Evolutionary conservation across 352 stramenopile genomes (phyloP).

Genomic region (Paralagenidium karlingii): DNA sequence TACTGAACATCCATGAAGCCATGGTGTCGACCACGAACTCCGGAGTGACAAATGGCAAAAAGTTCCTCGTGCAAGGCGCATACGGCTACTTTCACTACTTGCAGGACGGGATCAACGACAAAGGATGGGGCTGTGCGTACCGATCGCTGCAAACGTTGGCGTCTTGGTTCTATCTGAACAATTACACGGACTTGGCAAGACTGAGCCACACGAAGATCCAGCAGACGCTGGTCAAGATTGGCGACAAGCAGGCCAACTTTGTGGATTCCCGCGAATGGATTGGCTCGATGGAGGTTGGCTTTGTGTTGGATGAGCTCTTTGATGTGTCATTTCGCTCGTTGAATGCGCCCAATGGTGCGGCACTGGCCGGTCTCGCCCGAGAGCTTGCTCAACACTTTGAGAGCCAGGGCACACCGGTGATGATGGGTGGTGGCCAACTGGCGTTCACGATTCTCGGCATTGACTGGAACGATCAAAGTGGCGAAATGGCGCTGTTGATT

Average conservation of each 20-base stretch:
- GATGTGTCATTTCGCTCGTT: constrained; percentile 62
- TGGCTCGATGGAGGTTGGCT: constrained; percentile 73
- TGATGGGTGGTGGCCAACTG: constrained; percentile 74
- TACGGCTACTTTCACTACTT: constrained; percentile 85
- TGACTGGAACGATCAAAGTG: constrained; percentile 41
- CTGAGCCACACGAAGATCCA: constrained; percentile 68
- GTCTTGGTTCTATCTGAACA: constrained; percentile 65
- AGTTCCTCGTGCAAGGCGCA: constrained; percentile 46
- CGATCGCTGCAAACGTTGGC: constrained; percentile 73
- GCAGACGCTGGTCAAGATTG: constrained; percentile 56
- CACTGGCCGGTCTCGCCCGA: constrained; percentile 40
- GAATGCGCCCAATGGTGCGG: constrained; percentile 35
- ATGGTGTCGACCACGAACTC: constrained; percentile 30
- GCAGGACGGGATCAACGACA: constrained; percentile 66
- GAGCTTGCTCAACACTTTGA: constrained; percentile 69
- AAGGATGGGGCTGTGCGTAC: constrained; percentile 85
- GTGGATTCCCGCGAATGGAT: constrained; percentile 70
- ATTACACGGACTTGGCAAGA: constrained; percentile 29
- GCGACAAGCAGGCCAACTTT: constrained; percentile 64
- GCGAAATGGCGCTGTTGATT: constrained; percentile 62
- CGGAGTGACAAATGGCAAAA: constrained; percentile 16
- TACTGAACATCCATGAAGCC: constrained; percentile 63
- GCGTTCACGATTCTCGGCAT: constrained; percentile 77
- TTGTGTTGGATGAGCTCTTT: constrained; percentile 63
- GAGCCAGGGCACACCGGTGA: constrained; percentile 68